phyloP scores from a whole-genome alignment of 2,329 filamentous ascomycete genomes.

The Fonsecaea monophora region DNA sequence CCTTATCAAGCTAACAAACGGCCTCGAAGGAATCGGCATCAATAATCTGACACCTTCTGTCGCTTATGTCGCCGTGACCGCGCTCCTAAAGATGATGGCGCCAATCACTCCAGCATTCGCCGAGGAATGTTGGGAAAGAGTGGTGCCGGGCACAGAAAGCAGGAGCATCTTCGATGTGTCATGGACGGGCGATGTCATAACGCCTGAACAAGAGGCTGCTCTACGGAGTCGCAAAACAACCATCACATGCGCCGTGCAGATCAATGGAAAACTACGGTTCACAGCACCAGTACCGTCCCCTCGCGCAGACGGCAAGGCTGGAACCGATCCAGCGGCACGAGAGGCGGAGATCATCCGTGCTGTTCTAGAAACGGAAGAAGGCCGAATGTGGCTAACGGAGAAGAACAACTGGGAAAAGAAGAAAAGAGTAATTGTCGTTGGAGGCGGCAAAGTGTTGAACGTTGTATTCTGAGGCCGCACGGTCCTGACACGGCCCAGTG shows the following conservation, averaged over 20 bases:
- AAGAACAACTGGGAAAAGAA: conserved; percentile 59
- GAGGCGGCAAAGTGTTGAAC: conserved; percentile 73
- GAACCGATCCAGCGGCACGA: conserved; percentile 46
- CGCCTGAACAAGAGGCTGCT: conserved; percentile 48
- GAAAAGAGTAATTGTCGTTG: conserved; percentile 71
- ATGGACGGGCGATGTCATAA: conserved; percentile 64
- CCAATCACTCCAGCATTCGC: conserved; percentile 81
- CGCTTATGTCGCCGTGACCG: conserved; percentile 52
- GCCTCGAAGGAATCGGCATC: conserved; percentile 49
- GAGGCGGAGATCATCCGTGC: conserved; percentile 67
- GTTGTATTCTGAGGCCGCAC: conserved; percentile 63
- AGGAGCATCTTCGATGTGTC: conserved; percentile 52
- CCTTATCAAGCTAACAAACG: conserved; percentile 80
- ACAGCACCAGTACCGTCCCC: conserved; percentile 65
- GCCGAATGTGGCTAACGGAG: conserved; percentile 61
- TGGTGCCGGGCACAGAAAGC: conserved; percentile 51
- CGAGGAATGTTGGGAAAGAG: conserved; percentile 79
- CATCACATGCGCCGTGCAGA: conserved; percentile 70
- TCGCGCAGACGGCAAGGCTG: conserved; percentile 45
- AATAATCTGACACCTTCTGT: conserved; percentile 53
- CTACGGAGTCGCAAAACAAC: conserved; percentile 59
- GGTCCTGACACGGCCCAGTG: not conserved
- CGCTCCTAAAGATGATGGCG: conserved; percentile 74
- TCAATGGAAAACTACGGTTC: conserved; percentile 80
- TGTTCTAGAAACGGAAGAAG: conserved; percentile 68